A percentile compares a stretch with the other conserved stretches of the same genome.
phyloP scores from a whole-genome alignment of 73 alveolate genomes.

The Tetrahymena thermophila region DNA sequence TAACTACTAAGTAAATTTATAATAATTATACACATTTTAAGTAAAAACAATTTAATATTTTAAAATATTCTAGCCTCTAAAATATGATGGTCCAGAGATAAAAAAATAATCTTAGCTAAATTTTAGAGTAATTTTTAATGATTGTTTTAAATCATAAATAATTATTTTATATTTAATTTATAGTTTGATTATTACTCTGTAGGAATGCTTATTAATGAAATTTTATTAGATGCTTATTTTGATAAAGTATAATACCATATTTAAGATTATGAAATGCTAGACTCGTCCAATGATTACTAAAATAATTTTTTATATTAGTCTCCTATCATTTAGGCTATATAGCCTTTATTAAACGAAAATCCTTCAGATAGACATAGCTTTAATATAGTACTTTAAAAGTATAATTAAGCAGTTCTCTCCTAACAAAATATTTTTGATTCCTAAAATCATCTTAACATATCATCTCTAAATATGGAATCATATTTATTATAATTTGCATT shows the following conservation, averaged over 20 bases:
- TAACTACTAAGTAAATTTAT: neutral
- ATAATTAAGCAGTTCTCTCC: neutral
- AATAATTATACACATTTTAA: neutral
- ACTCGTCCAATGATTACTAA: neutral
- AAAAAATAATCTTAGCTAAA: neutral
- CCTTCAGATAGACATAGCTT: neutral
- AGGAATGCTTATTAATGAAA: neutral
- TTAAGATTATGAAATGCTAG: neutral
- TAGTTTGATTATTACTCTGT: neutral
- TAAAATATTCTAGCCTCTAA: neutral
- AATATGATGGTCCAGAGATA: neutral
- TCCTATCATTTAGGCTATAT: neutral
- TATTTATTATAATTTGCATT: neutral
- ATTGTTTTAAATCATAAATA: too few relatives aligned
- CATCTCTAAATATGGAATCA: neutral
- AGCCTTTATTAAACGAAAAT: neutral
- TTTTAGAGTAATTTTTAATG: neutral
- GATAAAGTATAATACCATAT: neutral
- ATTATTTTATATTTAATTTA: too few relatives aligned
- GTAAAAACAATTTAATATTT: neutral
- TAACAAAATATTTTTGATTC: neutral
- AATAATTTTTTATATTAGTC: neutral
- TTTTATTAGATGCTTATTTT: neutral
- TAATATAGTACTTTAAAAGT: neutral
- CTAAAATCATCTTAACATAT: neutral